Conservation (phyloP, 2,329 filamentous ascomycete genomes). For the Fusarium neocosmosporiellum region DNA sequence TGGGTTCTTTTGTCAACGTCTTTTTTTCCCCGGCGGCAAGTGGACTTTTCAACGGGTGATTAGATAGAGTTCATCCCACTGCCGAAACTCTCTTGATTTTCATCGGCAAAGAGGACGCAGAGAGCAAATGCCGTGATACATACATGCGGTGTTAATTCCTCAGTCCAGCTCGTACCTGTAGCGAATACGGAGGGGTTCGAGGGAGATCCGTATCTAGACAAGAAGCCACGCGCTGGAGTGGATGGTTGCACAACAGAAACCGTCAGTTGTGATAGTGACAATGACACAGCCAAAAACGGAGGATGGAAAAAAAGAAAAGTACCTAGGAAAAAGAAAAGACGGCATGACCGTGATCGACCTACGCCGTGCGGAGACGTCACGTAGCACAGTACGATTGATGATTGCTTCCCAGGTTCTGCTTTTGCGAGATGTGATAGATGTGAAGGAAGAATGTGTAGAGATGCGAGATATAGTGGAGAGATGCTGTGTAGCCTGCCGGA, state of each 20-base stretch:
- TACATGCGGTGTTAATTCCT: background rate
- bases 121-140: background rate
- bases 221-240: background rate
- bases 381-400: background rate
- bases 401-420: background rate
- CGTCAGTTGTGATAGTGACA: background rate
- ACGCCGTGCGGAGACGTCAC: background rate
- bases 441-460: conserved; percentile 17
- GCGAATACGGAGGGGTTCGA: background rate
- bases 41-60: background rate
- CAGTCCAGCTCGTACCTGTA: background rate
- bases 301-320: background rate
- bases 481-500: background rate
- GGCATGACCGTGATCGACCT: background rate
- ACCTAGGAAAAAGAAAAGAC: background rate
- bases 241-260: background rate
- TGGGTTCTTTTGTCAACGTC: background rate
- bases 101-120: background rate
- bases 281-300: conserved; percentile 16
- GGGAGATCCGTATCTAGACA: background rate
- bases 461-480: background rate
- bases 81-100: background rate
- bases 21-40: background rate
- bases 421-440: conserved; percentile 35
- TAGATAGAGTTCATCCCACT: conserved; percentile 1